These are phyloP conservation scores for Dactylellina parvicollis DNA, from an alignment of 2,329 filamentous ascomycete species.

Conservation along the genomic window DNA sequence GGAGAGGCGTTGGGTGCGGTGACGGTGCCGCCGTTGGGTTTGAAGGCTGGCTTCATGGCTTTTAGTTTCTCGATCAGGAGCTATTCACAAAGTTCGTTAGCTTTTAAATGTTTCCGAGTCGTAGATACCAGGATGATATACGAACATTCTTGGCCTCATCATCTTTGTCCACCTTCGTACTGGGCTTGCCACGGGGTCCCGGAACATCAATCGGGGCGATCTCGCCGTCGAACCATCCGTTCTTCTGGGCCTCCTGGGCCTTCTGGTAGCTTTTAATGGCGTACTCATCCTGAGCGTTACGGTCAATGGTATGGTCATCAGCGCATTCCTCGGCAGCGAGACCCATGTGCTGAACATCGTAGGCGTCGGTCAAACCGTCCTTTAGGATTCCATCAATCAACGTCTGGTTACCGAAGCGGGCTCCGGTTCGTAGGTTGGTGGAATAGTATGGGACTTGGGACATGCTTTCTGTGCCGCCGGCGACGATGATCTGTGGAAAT, in stretches of 20 bases:
- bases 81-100: constrained; percentile 57
- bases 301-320: constrained; percentile 79
- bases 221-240: constrained; percentile 82
- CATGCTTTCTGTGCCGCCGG: constrained; percentile 97
- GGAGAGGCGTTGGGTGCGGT: constrained; percentile 97
- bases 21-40: constrained; percentile 82
- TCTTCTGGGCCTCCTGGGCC: constrained; percentile 84
- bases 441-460: constrained; percentile 97
- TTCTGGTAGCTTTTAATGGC: constrained; percentile 95
- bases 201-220: constrained; percentile 90
- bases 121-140: too few relatives aligned
- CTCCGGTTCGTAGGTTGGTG: constrained; percentile 81
- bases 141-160: constrained; percentile 92
- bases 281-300: constrained; percentile 92
- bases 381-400: constrained; percentile 91
- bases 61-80: constrained; percentile 84
- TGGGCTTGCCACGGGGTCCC: constrained; percentile 88
- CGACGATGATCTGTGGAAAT: constrained; percentile 75
- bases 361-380: constrained; percentile 93
- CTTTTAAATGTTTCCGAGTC: too few relatives aligned
- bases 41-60: constrained; percentile 83
- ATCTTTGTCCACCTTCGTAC: constrained; percentile 80
- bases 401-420: constrained; percentile 91
- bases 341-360: constrained; percentile 94
- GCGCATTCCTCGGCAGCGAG: constrained; percentile 92